Base-by-base conservation (phyloP, 139 green algal genomes). In the Parachlorella kessleri region DNA sequence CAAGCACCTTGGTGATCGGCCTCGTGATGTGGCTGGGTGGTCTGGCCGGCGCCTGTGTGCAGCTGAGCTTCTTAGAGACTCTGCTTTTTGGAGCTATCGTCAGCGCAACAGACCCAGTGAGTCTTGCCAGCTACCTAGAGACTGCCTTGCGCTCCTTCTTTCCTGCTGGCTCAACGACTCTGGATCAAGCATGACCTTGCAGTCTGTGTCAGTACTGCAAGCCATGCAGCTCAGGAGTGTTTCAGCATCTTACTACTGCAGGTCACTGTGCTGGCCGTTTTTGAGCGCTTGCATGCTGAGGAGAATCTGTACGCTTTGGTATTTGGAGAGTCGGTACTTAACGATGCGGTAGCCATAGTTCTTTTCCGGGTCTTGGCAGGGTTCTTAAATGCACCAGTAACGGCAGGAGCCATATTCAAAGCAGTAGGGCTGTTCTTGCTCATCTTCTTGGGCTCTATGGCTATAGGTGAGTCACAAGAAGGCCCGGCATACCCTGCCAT, bases 331-430 rank as follows among this genome's bases (percentile, higher is more conserved):
- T 86, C 66, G 63, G 87, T 95, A 30, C 72, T 95, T 7, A 95
- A 95, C 72, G 91, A 95, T 80, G 91, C 91, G 37, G 84, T 91
- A 23, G 89, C 91, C 21, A 91, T 95, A 73, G 90, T 95, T 67
- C 80, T 94, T 3, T 95, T 90, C 64, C 59, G 73, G 38, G 82
- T 86, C 32, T 73, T 95, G 54, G 24, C 54, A 69, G 41, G 85
- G 83, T 81, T 88, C 82, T 39, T 72, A 37, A 10, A 73, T 39
- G 4, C 24, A 7, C 55, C 33, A 18, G 72, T 85, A 28, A 85
- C 81, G 30, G 42, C 77, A 0, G 80, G 75, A 6, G 82, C 70
- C n/a, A 67, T 84, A 4, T 67, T 83, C 14, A 55, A 64, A 6
- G 83, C 76, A 21, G 83, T 85, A 28, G 70, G 64, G 1, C 76